Evolutionary conservation across 2,329 filamentous ascomycete species (phyloP).

Genomic region (Penicillium vulpinum): DNA sequence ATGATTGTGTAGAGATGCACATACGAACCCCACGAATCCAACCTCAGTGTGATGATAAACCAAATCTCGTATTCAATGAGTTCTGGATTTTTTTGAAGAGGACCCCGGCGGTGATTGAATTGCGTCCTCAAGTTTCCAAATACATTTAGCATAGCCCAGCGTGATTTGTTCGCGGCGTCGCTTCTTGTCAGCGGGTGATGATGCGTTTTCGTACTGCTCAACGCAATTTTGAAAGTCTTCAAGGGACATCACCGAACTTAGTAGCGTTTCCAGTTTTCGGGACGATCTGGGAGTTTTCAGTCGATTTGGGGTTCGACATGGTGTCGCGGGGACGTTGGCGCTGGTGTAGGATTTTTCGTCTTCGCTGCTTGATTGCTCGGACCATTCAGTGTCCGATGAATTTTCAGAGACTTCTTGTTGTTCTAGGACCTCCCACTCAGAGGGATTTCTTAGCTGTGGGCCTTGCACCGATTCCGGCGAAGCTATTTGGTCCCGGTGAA

Average conservation of each 20-base stretch:
- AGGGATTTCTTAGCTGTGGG: background rate
- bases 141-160: background rate
- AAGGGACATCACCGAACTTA: background rate
- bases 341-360: background rate
- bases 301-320: background rate
- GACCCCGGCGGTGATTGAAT: background rate
- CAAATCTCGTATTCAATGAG: background rate
- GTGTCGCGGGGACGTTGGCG: background rate
- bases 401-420: background rate
- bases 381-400: background rate
- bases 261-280: background rate
- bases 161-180: background rate
- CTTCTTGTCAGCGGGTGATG: background rate
- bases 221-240: background rate
- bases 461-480: background rate
- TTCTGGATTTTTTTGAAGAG: background rate
- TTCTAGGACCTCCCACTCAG: background rate
- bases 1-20: background rate
- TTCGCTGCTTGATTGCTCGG: background rate
- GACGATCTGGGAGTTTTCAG: background rate
- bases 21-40: background rate
- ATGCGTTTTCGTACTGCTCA: background rate
- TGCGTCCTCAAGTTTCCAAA: background rate
- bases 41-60: background rate
- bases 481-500: background rate